Evolutionary conservation across 73 alveolate genomes (phyloP), one percentile per base, ranked within the genome.

Genomic region (Paramecium biaurelia): DNA sequence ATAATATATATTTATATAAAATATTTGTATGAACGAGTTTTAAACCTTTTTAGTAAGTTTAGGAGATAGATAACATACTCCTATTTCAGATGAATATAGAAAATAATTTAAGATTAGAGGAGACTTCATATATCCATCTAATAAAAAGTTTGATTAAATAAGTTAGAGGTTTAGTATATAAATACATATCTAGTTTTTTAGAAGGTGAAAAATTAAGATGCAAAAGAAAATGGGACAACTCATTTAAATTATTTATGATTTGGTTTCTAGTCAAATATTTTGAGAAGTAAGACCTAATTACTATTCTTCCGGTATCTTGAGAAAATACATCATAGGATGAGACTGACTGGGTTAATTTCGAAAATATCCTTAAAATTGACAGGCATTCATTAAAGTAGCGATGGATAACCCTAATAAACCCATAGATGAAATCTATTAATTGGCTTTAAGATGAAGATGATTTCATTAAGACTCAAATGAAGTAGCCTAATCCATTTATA

Each of bases 221-320:
- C 12, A 79, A 79, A 45, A 38, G 90, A 45, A 79, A 79, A 79
- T 79, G 90, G 90, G 90, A 79, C 49, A 79, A 79, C 72, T 79
- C 70, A 9, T 79, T 79, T 45, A 79, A 79, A 79, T 24, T 79
- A 42, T 79, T 79, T 34, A 20, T 43, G 26, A 79, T 79, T 11
- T 79, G 90, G 90, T 79, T 79, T 45, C 56, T 79, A 21, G 70
- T 41, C 15, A 79, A 79, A 34, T 79, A 79, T 18, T 79, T 79
- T 11, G 70, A 79, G 72, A 38, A 79, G 18, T 23, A 42, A 45
- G 12, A 21, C n/a, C 43, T n/a, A 8, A 21, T 12, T 21, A 24
- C 1, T 24, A 63, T 79, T 30, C 45, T 15, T 18, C 90, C 90
- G 28, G 90, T 79, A 79, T 24, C 23, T 7, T 24, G 34, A 21